phyloP scores from a whole-genome alignment of 805 yeast species.

The Ogataea populi-albae region DNA sequence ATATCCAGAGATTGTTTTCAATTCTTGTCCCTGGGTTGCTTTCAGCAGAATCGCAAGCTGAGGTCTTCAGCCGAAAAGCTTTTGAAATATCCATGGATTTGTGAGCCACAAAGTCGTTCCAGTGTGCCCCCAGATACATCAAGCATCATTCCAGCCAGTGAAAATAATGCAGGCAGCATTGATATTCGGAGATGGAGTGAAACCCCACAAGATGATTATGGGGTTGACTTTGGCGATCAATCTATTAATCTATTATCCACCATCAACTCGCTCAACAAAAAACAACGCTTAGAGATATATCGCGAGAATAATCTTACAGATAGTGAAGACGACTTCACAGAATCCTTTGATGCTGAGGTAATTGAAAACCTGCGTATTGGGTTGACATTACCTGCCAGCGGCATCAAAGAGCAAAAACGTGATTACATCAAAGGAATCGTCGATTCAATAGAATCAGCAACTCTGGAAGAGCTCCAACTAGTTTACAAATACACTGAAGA shows the following conservation, averaged over 20 bases:
- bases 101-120: slow-evolving; percentile 1
- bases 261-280: slow-evolving; percentile 17
- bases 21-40: slow-evolving; percentile 66
- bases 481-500: slow-evolving; percentile 11
- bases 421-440: slow-evolving; percentile 9
- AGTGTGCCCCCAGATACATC: neutral
- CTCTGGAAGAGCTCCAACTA: slow-evolving; percentile 13
- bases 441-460: slow-evolving; percentile 8
- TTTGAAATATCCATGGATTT: slow-evolving; percentile 61
- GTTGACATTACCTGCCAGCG: neutral
- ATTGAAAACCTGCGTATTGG: slow-evolving; percentile 8
- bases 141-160: neutral
- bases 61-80: slow-evolving; percentile 57
- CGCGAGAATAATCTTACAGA: slow-evolving; percentile 16
- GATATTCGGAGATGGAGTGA: slow-evolving; percentile 17
- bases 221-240: slow-evolving; percentile 19
- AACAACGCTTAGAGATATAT: slow-evolving; percentile 19
- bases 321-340: slow-evolving; percentile 18
- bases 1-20: slow-evolving; percentile 25
- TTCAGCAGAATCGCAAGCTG: slow-evolving; percentile 62
- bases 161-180: slow-evolving; percentile 7
- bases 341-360: slow-evolving; percentile 18
- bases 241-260: slow-evolving; percentile 13
- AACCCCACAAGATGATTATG: slow-evolving; percentile 16
- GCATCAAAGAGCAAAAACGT: slow-evolving; percentile 10